Evolutionary conservation across 768 basidiomycete genomes (phyloP).

Genomic region (Lentinula sp.): DNA sequence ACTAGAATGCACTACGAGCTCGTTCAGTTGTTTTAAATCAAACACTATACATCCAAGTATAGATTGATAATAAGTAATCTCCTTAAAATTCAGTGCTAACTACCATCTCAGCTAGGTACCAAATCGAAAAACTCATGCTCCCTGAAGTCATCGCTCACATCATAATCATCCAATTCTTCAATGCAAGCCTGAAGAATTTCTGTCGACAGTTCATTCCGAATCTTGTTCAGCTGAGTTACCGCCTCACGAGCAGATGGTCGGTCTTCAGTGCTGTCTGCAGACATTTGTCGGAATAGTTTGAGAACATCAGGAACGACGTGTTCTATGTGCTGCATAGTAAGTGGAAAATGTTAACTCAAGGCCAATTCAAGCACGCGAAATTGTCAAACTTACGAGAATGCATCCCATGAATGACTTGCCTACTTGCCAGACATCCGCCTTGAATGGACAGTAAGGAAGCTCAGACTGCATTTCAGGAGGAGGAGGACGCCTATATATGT

Average conservation of each 20-base stretch:
- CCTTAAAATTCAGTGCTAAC: too few species aligned
- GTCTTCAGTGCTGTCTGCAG: background rate
- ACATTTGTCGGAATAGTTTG: background rate
- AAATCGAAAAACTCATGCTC: too few species aligned
- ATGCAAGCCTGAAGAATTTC: background rate
- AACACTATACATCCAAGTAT: too few species aligned
- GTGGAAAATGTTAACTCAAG: too few species aligned
- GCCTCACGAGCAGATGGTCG: slow-evolving; percentile 1
- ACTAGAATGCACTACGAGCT: too few species aligned
- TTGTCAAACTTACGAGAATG: background rate
- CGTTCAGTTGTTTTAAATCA: too few species aligned
- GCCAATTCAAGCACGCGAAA: too few species aligned
- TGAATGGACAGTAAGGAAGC: slow-evolving; percentile 6
- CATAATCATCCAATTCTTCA: background rate
- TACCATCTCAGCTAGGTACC: too few species aligned
- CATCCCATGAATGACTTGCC: background rate
- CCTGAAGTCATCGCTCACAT: too few species aligned
- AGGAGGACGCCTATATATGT: background rate
- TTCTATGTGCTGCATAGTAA: background rate
- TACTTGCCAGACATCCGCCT: slow-evolving; percentile 8
- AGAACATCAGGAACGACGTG: background rate
- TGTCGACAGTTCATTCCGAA: background rate
- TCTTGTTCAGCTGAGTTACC: background rate
- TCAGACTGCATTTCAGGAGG: slow-evolving; percentile 3
- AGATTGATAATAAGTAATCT: too few species aligned